A percentile compares a stretch with the other conserved stretches of the same genome.
Evolutionary conservation across 164 flowering plant genomes (phyloP).

Genomic region (Paratinospora sagittata): DNA sequence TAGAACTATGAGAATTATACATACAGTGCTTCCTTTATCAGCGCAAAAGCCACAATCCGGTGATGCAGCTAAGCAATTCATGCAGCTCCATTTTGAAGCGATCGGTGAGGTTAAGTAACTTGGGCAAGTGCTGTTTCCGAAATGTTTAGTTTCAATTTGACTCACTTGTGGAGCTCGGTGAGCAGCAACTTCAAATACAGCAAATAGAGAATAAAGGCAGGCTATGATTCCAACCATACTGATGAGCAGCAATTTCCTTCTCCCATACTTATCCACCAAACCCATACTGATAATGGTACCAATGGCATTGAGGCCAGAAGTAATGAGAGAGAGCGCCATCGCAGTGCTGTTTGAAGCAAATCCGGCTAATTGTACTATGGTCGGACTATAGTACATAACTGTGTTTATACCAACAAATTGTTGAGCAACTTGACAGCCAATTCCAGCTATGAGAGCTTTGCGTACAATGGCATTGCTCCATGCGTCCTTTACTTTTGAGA

Average conservation of each 20-base stretch:
- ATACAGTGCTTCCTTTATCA: slow-evolving; percentile 26
- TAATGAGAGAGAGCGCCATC: slow-evolving; percentile 66
- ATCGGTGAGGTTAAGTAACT: slow-evolving; percentile 23
- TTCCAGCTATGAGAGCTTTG: slow-evolving; percentile 68
- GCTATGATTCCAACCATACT: slow-evolving; percentile 63
- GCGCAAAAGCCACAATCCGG: slow-evolving; percentile 63
- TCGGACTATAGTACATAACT: slow-evolving; percentile 87
- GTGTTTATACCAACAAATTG: slow-evolving; percentile 91
- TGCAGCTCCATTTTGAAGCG: slow-evolving; percentile 59
- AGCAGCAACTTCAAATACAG: slow-evolving; percentile 42
- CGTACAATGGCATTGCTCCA: slow-evolving; percentile 37
- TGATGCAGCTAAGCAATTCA: slow-evolving; percentile 50
- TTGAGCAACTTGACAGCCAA: slow-evolving; percentile 70
- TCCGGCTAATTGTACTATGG: slow-evolving; percentile 77
- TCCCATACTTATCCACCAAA: slow-evolving; percentile 63
- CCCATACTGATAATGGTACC: slow-evolving; percentile 66
- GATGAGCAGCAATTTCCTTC: slow-evolving; percentile 54
- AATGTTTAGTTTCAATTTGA: slow-evolving; percentile 33
- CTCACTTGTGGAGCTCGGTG: slow-evolving; percentile 42
- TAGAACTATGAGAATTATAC: not conserved
- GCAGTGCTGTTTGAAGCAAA: slow-evolving; percentile 76
- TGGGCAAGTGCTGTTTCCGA: slow-evolving; percentile 58
- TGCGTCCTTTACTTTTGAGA: slow-evolving; percentile 39
- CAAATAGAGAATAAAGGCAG: slow-evolving; percentile 32
- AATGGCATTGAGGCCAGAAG: slow-evolving; percentile 69